Evolutionary conservation across 768 basidiomycete species (phyloP).

Genomic region (Auricularia sp.): DNA sequence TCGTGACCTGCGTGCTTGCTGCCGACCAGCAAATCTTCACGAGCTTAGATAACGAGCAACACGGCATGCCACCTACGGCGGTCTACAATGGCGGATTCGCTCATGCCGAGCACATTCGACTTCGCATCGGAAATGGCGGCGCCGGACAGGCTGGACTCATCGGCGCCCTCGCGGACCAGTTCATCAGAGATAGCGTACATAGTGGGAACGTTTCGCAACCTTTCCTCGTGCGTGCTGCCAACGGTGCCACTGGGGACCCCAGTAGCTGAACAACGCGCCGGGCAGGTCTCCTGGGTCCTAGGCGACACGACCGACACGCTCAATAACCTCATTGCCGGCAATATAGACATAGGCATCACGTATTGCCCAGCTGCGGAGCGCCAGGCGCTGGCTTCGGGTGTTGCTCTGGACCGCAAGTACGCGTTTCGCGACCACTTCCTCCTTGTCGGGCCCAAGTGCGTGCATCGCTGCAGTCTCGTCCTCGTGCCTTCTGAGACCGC

Average conservation of each 20-base stretch:
- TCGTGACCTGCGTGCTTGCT: background rate
- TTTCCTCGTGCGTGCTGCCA: slow-evolving; percentile 21
- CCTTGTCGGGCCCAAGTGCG: slow-evolving; percentile 33
- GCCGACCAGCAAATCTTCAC: background rate
- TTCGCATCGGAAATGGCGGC: slow-evolving; percentile 41
- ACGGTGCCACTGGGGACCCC: background rate
- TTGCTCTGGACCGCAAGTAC: slow-evolving; percentile 27
- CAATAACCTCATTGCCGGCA: slow-evolving; percentile 28
- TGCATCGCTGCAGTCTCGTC: background rate
- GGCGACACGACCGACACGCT: slow-evolving; percentile 47
- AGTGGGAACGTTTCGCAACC: slow-evolving; percentile 17
- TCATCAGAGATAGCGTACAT: slow-evolving; percentile 30
- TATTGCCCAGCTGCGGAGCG: slow-evolving; percentile 43
- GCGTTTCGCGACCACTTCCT: slow-evolving; percentile 44
- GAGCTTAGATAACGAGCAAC: background rate
- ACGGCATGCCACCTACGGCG: slow-evolving; percentile 3
- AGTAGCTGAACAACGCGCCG: background rate
- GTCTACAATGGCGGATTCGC: slow-evolving; percentile 34
- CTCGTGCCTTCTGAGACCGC: background rate
- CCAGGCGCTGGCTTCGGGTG: slow-evolving; percentile 21
- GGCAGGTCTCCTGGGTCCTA: slow-evolving; percentile 45
- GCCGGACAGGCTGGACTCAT: slow-evolving; percentile 44
- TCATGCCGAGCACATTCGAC: slow-evolving; percentile 22
- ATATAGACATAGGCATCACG: slow-evolving; percentile 41
- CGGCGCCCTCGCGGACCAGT: slow-evolving; percentile 36